Conservation (phyloP, 306 rosid genomes). For the barrel medic (Medicago truncatula) region MtrunA17r5.0-ANR NC_053044.1:2604501-2605000, state of each 20-base stretch:
- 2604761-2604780: neutral
- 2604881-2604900: neutral
- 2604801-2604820: neutral
- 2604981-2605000: neutral
- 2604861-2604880: slow-evolving; percentile 1
- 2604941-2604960: neutral
- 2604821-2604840: neutral
- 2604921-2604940: slow-evolving; percentile 7
- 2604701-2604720: neutral
- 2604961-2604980: neutral
- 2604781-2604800: neutral
- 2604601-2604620: neutral
- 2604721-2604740: neutral
- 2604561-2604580: neutral
- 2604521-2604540: neutral
- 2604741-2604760: slow-evolving; percentile 1
- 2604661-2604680: neutral
- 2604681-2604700: neutral
- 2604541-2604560: neutral
- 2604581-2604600: neutral
- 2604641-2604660: neutral
- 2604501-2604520: neutral
- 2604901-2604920: slow-evolving; percentile 4
- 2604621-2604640: neutral
- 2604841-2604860: neutral